Base-by-base conservation (phyloP, 2,329 filamentous ascomycete genomes). In the Capronia coronata region DNA sequence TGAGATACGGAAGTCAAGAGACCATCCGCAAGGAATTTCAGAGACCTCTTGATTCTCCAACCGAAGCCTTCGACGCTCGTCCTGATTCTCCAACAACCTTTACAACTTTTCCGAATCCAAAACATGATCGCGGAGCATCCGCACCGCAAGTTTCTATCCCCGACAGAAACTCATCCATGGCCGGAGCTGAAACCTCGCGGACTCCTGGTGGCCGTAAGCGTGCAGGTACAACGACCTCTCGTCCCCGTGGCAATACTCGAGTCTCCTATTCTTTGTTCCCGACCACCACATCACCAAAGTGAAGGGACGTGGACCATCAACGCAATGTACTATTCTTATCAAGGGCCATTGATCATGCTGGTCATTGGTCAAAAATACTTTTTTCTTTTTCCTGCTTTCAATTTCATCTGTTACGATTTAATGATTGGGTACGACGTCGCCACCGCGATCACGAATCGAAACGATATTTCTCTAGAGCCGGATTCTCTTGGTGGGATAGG, bases 181-280 rank as follows among this genome's bases (percentile, higher is more conserved):
- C 52, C 18, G 54, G 34, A 4, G 25, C 18, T 29, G 47, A 48
- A 13, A 32, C 22, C 14, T 38, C 41, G 19, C 48, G 39, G 21
- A 50, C 37, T 9, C 30, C 30, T 7, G 21, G 13, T 22, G 42
- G 42, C 32, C 58, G 58, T 16, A 54, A 46, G 46, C 52, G 58
- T 16, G 49, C 56, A 14, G 55, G 48, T n/a, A 60, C 58, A 2
- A 48, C 49, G 13, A 52, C 41, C 27, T 50, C 48, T 37, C 52
- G 56, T 3, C 52, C 52, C 29, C 46, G 55, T 21, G 49, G 51
- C 30, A 59, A 54, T 44, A 51, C 54, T 3, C 54, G 70, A 35
- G 62, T 68, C n/a, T 72, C 70, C 29, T 72, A 73, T 57, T 73
- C 71, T 34, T 64, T 71, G 38, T 70, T 70, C 54, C 68, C 68